These are phyloP conservation scores for Alternaria sp. DNA, from an alignment of 2,329 filamentous ascomycete genomes.

Conservation along the genomic window DNA sequence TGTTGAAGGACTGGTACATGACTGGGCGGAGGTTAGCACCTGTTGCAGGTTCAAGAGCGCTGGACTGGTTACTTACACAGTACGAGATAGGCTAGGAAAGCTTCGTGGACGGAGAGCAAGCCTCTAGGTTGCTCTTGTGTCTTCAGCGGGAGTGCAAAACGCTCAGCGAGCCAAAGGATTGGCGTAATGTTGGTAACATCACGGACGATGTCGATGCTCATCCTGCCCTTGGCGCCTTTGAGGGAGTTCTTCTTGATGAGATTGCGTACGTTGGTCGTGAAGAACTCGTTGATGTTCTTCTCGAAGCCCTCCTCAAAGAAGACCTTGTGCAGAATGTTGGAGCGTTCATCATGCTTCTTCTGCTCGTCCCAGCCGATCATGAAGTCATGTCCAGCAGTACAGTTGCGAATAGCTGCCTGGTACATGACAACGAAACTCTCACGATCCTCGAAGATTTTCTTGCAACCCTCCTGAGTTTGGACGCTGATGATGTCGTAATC, in stretches of 20 bases:
- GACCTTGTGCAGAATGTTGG: slow-evolving; percentile 54
- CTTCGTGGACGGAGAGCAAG: slow-evolving; percentile 54
- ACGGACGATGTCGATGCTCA: slow-evolving; percentile 62
- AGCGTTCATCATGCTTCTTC: slow-evolving; percentile 47
- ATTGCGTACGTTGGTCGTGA: slow-evolving; percentile 55
- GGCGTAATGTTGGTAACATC: slow-evolving; percentile 73
- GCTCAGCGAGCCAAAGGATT: slow-evolving; percentile 67
- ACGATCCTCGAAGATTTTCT: slow-evolving; percentile 57
- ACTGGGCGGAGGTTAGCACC: slow-evolving; percentile 31
- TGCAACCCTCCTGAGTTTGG: slow-evolving; percentile 58
- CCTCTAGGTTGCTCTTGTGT: slow-evolving; percentile 66
- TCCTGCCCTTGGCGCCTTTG: slow-evolving; percentile 52
- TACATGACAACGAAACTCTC: slow-evolving; percentile 57
- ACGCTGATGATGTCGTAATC: slow-evolving; percentile 55
- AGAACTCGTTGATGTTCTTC: slow-evolving; percentile 70
- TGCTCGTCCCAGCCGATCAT: slow-evolving; percentile 56
- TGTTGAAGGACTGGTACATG: slow-evolving; percentile 63
- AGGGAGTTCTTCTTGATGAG: slow-evolving; percentile 56
- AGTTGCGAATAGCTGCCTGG: slow-evolving; percentile 68
- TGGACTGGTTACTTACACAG: slow-evolving; percentile 54
- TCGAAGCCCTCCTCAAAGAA: slow-evolving; percentile 67
- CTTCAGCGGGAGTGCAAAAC: slow-evolving; percentile 72
- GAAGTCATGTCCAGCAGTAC: slow-evolving; percentile 61
- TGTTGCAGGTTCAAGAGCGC: neutral
- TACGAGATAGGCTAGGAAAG: slow-evolving; percentile 63